These are phyloP conservation scores for Papiliotrema laurentii DNA, from an alignment of 1,284 basidiomycete species.

Conservation along the genomic window DNA sequence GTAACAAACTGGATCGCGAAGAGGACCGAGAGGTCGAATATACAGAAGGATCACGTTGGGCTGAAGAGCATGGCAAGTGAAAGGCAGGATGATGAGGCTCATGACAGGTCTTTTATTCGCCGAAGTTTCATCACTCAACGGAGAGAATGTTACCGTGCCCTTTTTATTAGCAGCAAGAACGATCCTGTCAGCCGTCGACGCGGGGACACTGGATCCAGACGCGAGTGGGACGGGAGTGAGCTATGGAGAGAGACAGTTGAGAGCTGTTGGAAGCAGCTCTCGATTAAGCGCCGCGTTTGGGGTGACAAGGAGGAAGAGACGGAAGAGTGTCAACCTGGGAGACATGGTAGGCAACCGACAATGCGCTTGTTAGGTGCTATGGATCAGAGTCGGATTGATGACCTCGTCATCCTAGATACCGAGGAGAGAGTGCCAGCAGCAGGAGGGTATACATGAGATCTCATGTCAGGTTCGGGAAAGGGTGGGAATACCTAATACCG, in stretches of 20 bases:
- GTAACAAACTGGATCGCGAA: constrained; percentile 91
- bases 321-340: constrained; percentile 37
- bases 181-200: constrained; percentile 89
- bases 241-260: constrained; percentile 87
- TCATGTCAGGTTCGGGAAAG: no score
- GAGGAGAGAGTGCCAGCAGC: no score
- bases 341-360: constrained; percentile 33
- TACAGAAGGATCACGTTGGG: constrained; percentile 90
- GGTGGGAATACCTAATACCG: no score
- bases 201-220: constrained; percentile 86
- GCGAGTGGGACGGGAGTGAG: constrained; percentile 89
- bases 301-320: constrained; percentile 21
- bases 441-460: no score
- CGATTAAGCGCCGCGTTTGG: constrained; percentile 29
- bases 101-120: constrained; percentile 77
- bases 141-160: constrained; percentile 89
- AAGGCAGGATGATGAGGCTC: background rate
- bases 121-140: constrained; percentile 85
- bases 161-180: constrained; percentile 86
- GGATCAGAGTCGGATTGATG: no score
- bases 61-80: constrained; percentile 76
- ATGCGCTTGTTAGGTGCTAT: background rate
- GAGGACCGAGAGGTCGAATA: constrained; percentile 93
- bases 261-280: constrained; percentile 61
- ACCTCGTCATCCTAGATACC: no score